A percentile compares a stretch with the other conserved stretches of the same genome.
Evolutionary conservation across 306 rosid genomes (phyloP).

Genomic region (Morella rubra): DNA sequence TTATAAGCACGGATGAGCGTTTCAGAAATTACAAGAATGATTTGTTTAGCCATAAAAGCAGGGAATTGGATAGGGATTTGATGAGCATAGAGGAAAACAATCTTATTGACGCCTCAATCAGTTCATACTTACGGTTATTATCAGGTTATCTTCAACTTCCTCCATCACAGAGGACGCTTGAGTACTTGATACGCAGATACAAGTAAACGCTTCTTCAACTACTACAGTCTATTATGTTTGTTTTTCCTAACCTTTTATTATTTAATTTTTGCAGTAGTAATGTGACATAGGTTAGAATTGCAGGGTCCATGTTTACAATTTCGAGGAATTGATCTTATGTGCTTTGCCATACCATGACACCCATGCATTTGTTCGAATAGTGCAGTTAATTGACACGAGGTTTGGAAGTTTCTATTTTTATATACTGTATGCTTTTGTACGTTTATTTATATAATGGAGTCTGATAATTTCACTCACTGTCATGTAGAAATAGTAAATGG

Average conservation of each 20-base stretch:
- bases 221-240: background rate
- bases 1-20: slow-evolving; percentile 55
- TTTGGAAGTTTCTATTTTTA: slow-evolving; percentile 30
- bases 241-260: background rate
- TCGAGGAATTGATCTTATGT: slow-evolving; percentile 69
- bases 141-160: slow-evolving; percentile 60
- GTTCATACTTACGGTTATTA: slow-evolving; percentile 60
- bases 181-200: slow-evolving; percentile 82
- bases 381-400: slow-evolving; percentile 69
- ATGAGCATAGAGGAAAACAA: slow-evolving; percentile 63
- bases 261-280: slow-evolving; percentile 10
- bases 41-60: slow-evolving; percentile 64
- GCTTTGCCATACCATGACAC: slow-evolving; percentile 89
- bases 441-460: slow-evolving; percentile 12
- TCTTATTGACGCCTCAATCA: slow-evolving; percentile 50
- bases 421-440: slow-evolving; percentile 19
- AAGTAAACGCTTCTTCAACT: slow-evolving; percentile 49
- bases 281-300: slow-evolving; percentile 25
- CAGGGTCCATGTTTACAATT: slow-evolving; percentile 79
- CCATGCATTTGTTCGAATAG: slow-evolving; percentile 71
- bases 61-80: slow-evolving; percentile 78
- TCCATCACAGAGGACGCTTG: slow-evolving; percentile 70
- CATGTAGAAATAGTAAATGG: slow-evolving; percentile 74
- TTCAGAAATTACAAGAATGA: slow-evolving; percentile 61
- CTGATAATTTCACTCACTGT: slow-evolving; percentile 26